phyloP scores from a whole-genome alignment of 1,139 yeast species.

The Wickerhamomyces sp. region DNA sequence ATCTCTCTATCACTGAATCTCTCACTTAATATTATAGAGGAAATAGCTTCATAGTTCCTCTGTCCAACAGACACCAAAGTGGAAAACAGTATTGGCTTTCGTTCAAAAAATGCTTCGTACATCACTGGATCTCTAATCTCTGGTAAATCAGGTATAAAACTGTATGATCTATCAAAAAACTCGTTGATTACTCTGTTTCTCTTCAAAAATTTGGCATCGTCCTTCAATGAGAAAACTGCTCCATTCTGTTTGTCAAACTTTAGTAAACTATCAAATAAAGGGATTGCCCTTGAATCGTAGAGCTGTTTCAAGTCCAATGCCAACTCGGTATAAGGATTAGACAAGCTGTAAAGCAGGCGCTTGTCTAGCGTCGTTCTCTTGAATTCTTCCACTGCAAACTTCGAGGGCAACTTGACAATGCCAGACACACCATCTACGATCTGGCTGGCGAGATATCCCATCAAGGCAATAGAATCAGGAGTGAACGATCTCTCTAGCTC shows the following conservation, averaged over 20 bases:
- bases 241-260: conserved; percentile 3
- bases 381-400: conserved; percentile 10
- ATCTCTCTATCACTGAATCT: conserved; percentile 12
- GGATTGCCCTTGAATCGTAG: conserved; percentile 9
- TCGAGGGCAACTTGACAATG: conserved; percentile 10
- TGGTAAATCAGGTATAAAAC: conserved; percentile 7
- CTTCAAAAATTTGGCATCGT: background rate
- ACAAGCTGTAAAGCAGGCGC: conserved; percentile 5
- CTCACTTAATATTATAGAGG: conserved; percentile 6
- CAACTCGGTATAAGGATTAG: conserved; percentile 7
- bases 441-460: conserved; percentile 5
- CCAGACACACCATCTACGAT: conserved; percentile 7
- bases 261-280: conserved; percentile 9
- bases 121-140: conserved; percentile 6
- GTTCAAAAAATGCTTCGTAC: conserved; percentile 1
- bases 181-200: conserved; percentile 1
- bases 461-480: conserved; percentile 7
- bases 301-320: conserved; percentile 11
- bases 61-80: conserved; percentile 9
- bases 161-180: conserved; percentile 3
- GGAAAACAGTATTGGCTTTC: background rate
- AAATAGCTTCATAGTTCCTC: conserved; percentile 7
- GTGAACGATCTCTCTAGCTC: conserved; percentile 2
- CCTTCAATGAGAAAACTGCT: conserved; percentile 1
- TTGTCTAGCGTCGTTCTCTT: conserved; percentile 2